Evolutionary conservation across 139 green algal genomes (phyloP), one percentile per base, ranked within the genome.

Genomic region (Gonium pectorale): DNA sequence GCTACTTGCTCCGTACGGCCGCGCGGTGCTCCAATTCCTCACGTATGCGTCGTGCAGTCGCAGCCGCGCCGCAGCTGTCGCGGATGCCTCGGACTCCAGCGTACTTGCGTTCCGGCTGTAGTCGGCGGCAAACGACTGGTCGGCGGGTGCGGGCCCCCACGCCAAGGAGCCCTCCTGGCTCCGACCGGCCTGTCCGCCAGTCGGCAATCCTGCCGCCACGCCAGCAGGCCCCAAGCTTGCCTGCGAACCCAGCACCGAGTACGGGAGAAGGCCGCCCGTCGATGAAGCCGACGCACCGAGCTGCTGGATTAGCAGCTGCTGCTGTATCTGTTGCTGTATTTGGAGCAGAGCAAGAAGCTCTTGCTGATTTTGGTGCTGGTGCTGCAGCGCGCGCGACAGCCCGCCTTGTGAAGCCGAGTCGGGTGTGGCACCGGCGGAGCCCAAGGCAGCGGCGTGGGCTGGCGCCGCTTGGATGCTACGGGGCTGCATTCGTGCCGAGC

Each of bases 401-500:
- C 22, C 33, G 21, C 35, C 29, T 6, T 69, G 17, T 69, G 62
- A 41, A 27, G 33, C 26, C 38, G 62, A 2, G 24, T 69, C 29
- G 15, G 29, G 62, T 33, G 69, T 40, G 43, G 41, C 69, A 41
- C 27, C 69, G 5, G 69, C 41, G n/a, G n/a, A 44, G 31, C 13
- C 33, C 2, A 46, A n/a, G 31, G 44, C 43, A 1, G 37, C 46
- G n/a, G 46, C 70, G 17, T 44, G 31, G 0, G n/a, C 29, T n/a
- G 70, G 1, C 7, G 72, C 72, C 5, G 43, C 29, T 27, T 29
- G 41, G 19, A 44, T 63, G 35, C 40, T 81, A 54, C 73, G 73
- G 19, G 73, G 73, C 26, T 56, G n/a, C 73, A 81, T 81, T 37
- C 73, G 73, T 24, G 73, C 54, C 9, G 54, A 43, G 26, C 52